These are phyloP conservation scores for Hordeum marinum DNA, from an alignment of 176 grass and related monocot species.

Conservation along the genomic window DNA sequence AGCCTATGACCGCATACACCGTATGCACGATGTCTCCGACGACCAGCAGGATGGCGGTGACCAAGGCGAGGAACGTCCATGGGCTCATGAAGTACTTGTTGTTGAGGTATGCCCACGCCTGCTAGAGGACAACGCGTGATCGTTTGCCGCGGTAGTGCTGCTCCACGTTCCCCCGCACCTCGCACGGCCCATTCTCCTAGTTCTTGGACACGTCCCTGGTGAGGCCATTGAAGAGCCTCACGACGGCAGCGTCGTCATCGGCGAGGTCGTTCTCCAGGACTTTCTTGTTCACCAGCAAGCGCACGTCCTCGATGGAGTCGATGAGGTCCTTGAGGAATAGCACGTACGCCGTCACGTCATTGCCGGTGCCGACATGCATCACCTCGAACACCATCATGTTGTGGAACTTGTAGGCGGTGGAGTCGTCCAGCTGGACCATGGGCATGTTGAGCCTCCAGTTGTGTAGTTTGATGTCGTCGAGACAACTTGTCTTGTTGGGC, in stretches of 20 bases:
- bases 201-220: slow-evolving; percentile 7
- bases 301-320: slow-evolving; percentile 32
- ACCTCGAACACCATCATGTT: slow-evolving; percentile 52
- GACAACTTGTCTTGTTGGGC: not conserved
- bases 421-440: slow-evolving; percentile 15
- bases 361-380: slow-evolving; percentile 19
- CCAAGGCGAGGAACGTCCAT: slow-evolving; percentile 40
- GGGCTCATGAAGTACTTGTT: slow-evolving; percentile 47
- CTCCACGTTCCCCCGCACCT: not conserved
- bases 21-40: slow-evolving; percentile 33
- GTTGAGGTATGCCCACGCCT: slow-evolving; percentile 28
- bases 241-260: not conserved
- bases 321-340: slow-evolving; percentile 45
- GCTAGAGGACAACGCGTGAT: not conserved
- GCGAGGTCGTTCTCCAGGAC: slow-evolving; percentile 13
- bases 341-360: slow-evolving; percentile 34
- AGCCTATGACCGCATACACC: not conserved
- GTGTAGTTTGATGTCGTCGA: not conserved
- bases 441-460: slow-evolving; percentile 4
- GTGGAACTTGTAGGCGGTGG: slow-evolving; percentile 17
- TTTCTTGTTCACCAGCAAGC: slow-evolving; percentile 8
- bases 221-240: slow-evolving; percentile 24
- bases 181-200: not conserved
- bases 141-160: not conserved
- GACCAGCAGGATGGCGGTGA: slow-evolving; percentile 31